Base-by-base conservation (phyloP, 2,329 filamentous ascomycete species). In the Talaromyces sp. region DNA sequence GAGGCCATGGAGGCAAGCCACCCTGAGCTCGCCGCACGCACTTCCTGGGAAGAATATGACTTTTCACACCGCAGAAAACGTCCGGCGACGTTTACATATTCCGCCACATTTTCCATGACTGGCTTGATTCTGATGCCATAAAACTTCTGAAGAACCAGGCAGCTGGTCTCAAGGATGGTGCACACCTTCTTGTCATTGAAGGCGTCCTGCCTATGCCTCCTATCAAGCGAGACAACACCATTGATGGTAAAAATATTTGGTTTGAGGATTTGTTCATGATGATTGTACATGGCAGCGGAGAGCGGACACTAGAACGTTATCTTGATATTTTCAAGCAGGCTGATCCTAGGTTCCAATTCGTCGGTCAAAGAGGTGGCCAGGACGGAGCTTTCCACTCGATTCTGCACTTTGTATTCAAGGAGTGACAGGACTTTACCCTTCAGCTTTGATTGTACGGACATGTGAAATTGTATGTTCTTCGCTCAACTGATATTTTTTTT, bases 31-130 rank as follows among this genome's bases (percentile, higher is more conserved):
- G 19, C 45, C 17, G 27, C 38, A 45, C 73, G 74, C 59, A 71
- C n/a, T 79, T 79, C 65, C 11, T 40, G 38, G 38, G 76, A 79
- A 66, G 76, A 77, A 3, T 85, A 89, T 71, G 83, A 88, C 70
- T 87, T 89, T 86, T 88, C 65, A 47, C 63, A 5, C 59, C 61
- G 4, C 70, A 73, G 58, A 67, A 70, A 25, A 63, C 72, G 22
- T 31, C 51, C 34, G 72, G 69, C 11, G 69, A 70, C 40, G 68
- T 69, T 4, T 73, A 72, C 49, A 69, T 72, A 53, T 62, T 73
- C 45, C 60, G 69, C 27, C 66, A 67, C 65, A 69, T 74, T 56
- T 61, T 73, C 31, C 72, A 73, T 64, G 68, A 72, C 63, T 73
- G 69, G 67, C 59, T 60, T 17, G 72, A 74, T 64, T 56, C 63